phyloP scores from a whole-genome alignment of 108 stramenopile species.

The Cyclostephanos tholiformis region DNA sequence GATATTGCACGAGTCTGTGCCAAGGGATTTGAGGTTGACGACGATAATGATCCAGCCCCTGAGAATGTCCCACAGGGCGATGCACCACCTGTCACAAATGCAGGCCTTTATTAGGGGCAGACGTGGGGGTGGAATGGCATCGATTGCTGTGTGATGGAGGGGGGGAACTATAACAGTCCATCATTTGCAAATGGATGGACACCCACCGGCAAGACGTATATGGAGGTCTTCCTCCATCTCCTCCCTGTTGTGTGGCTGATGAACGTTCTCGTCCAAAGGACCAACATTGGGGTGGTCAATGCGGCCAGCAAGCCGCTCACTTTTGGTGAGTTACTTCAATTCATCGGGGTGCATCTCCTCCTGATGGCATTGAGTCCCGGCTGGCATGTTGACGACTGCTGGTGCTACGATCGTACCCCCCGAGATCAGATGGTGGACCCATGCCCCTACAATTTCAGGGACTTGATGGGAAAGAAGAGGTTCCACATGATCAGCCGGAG shows the following conservation, averaged over 20 bases:
- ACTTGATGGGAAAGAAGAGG: conserved; percentile 25
- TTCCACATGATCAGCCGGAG: conserved; percentile 21
- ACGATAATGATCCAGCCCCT: not conserved
- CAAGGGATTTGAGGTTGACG: not conserved
- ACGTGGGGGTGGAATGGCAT: not conserved
- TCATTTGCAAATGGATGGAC: not conserved
- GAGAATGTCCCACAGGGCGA: not conserved
- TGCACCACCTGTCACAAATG: not conserved
- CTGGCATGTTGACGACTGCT: not conserved
- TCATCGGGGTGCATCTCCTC: not conserved
- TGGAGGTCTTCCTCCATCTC: not conserved
- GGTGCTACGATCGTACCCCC: not conserved
- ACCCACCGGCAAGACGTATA: not conserved
- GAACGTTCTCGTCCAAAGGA: not conserved
- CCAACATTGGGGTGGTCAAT: not conserved
- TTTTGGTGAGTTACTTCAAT: not conserved
- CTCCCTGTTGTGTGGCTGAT: not conserved
- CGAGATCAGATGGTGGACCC: not conserved
- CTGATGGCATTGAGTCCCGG: not conserved
- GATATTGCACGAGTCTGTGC: conserved; percentile 4
- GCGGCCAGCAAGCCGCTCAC: not conserved
- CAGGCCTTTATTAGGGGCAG: not conserved
- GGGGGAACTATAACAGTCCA: not conserved
- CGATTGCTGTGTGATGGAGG: not conserved
- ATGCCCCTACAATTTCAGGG: conserved; percentile 8